Conservation (phyloP, 805 yeast species). For the Kazachstania africana region DNA sequence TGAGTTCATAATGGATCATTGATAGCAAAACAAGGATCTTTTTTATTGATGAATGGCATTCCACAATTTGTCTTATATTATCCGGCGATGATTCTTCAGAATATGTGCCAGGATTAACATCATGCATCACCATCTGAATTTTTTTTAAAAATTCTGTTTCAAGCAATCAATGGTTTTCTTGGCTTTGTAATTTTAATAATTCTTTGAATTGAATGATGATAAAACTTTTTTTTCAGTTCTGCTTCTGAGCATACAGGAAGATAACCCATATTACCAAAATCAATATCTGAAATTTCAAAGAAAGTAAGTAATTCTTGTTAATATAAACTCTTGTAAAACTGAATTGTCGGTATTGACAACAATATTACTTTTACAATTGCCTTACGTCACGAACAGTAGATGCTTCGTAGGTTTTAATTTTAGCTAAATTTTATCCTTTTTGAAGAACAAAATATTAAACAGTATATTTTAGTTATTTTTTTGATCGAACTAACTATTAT, state of each 20-base stretch:
- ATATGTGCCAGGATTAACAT: slow-evolving; percentile 67
- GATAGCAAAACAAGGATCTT: slow-evolving; percentile 3
- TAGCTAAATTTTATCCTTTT: too few species aligned
- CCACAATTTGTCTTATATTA: slow-evolving; percentile 26
- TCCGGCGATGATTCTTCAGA: slow-evolving; percentile 31
- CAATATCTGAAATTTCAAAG: slow-evolving; percentile 29
- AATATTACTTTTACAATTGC: neutral
- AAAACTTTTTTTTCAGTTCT: slow-evolving; percentile 61
- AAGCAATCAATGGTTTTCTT: too few species aligned
- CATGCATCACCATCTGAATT: slow-evolving; percentile 98
- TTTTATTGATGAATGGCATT: slow-evolving; percentile 27
- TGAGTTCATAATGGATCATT: slow-evolving; percentile 22
- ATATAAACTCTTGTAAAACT: too few species aligned
- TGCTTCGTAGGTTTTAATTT: too few species aligned
- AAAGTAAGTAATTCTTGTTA: neutral
- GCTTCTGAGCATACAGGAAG: slow-evolving; percentile 90
- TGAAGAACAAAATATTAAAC: too few species aligned
- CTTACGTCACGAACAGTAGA: too few species aligned
- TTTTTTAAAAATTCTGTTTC: too few species aligned
- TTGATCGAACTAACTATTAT: too few species aligned
- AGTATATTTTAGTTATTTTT: too few species aligned
- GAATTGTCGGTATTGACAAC: too few species aligned
- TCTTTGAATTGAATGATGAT: slow-evolving; percentile 18
- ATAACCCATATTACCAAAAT: slow-evolving; percentile 57
- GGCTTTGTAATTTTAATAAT: neutral